A percentile compares a stretch with the other conserved stretches of the same genome.
These are phyloP conservation scores for Zymoseptoria crescenta DNA, from an alignment of 2,329 filamentous ascomycete species.

Conservation along the genomic window DNA sequence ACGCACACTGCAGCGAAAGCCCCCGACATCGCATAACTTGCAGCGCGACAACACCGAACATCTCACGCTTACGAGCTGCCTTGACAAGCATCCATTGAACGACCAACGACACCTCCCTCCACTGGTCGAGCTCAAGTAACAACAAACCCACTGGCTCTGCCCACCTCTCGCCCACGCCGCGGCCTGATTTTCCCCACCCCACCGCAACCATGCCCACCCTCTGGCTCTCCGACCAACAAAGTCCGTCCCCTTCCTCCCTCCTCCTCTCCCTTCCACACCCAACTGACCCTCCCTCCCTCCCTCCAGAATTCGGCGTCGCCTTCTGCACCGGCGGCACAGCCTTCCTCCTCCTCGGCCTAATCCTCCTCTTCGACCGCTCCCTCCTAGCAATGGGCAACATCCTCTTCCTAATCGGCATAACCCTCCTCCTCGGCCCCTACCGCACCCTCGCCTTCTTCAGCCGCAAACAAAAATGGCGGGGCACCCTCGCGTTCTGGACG, in stretches of 20 bases:
- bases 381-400: conserved; percentile 99
- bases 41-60: neutral
- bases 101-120: neutral
- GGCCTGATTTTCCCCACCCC: neutral
- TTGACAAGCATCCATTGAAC: neutral
- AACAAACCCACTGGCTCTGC: neutral
- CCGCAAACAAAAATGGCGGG: conserved; percentile 83
- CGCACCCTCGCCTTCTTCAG: conserved; percentile 95
- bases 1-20: too few relatives aligned
- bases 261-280: neutral
- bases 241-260: conserved; percentile 47
- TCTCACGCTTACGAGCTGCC: neutral
- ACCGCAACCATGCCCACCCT: conserved; percentile 65
- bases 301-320: conserved; percentile 82
- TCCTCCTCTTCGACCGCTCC: conserved; percentile 96
- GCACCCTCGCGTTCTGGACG: conserved; percentile 76
- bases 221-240: conserved; percentile 95
- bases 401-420: conserved; percentile 93
- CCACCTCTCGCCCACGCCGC: neutral
- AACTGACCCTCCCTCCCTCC: neutral
- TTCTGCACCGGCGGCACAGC: conserved; percentile 95
- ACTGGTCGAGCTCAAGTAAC: neutral
- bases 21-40: neutral
- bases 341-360: conserved; percentile 87
- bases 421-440: conserved; percentile 84